Percentiles rank a stretch among this genome's conserved stretches.
Conservation (phyloP, 345 rosid genomes). For the Arabidopsis suecica region DNA sequence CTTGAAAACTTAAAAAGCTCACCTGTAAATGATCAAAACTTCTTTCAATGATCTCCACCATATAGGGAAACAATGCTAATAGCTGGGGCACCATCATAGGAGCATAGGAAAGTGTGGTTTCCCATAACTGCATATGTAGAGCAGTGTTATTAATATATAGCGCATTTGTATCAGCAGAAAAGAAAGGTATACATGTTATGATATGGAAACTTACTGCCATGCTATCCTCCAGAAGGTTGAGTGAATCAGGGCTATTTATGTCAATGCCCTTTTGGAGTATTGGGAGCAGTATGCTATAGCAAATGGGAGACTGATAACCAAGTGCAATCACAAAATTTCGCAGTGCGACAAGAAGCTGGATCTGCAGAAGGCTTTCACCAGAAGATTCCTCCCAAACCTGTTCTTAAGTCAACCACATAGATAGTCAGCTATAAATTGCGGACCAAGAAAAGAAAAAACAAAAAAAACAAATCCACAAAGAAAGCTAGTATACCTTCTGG, state of each 20-base stretch:
- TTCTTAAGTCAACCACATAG: conserved; percentile 31
- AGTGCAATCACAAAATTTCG: conserved; percentile 89
- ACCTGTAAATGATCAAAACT: conserved; percentile 97
- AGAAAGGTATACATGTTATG: conserved; percentile 25
- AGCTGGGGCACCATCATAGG: conserved; percentile 92
- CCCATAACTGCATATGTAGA: conserved; percentile 85
- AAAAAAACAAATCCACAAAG: conserved; percentile 16
- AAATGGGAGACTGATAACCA: conserved; percentile 81
- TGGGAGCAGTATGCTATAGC: conserved; percentile 80
- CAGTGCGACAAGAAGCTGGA: conserved; percentile 95
- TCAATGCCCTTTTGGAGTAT: conserved; percentile 88
- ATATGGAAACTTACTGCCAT: conserved; percentile 67
- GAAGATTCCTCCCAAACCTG: conserved; percentile 98
- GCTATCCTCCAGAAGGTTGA: conserved; percentile 95
- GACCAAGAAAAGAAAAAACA: conserved; percentile 15
- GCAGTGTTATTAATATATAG: conserved; percentile 31
- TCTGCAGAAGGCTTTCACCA: conserved; percentile 95
- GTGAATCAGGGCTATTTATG: conserved; percentile 83
- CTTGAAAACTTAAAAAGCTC: conserved; percentile 24
- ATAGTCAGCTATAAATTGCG: conserved; percentile 29
- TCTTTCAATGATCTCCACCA: conserved; percentile 83
- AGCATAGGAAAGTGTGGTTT: conserved; percentile 85
- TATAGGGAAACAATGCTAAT: conserved; percentile 72
- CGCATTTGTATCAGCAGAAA: conserved; percentile 27
- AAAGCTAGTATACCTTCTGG: conserved; percentile 63